Percentiles rank a stretch among this genome's conserved stretches.
phyloP scores from a whole-genome alignment of 495 filamentous ascomycete species.

The Neurospora discreta region DNA sequence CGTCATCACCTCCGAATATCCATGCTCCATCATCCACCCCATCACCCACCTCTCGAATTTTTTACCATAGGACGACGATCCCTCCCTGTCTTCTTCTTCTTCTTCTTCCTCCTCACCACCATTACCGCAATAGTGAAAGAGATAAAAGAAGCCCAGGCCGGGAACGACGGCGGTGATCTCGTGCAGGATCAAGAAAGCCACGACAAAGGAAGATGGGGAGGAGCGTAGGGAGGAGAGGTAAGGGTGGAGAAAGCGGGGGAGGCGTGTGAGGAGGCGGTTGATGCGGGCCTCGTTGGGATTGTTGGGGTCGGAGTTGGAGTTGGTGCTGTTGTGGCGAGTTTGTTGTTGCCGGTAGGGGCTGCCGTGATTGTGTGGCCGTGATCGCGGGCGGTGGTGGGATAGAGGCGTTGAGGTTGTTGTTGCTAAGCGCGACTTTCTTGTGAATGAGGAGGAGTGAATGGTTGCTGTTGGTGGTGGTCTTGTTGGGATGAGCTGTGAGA shows the following conservation, averaged over 20 bases:
- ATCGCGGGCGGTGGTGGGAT: neutral
- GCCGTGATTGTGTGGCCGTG: neutral
- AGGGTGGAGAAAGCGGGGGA: conserved; percentile 44
- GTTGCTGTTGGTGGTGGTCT: neutral
- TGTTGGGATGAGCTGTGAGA: neutral
- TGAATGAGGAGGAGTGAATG: too few relatives aligned
- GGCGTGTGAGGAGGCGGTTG: conserved; percentile 47
- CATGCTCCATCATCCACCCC: conserved; percentile 28
- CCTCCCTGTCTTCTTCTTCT: neutral
- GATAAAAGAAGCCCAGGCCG: conserved; percentile 57
- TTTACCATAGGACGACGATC: neutral
- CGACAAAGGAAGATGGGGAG: conserved; percentile 73
- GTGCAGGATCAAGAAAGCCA: conserved; percentile 81
- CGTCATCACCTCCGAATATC: conserved; percentile 20
- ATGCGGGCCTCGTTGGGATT: conserved; percentile 24
- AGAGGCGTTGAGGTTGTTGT: neutral
- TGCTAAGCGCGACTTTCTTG: neutral
- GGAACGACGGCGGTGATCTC: conserved; percentile 82
- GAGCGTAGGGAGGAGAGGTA: conserved; percentile 57
- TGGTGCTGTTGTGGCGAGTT: neutral
- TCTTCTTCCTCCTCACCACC: too few relatives aligned
- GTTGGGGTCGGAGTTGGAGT: conserved; percentile 1
- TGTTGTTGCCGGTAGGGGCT: neutral
- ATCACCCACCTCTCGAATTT: conserved; percentile 10
- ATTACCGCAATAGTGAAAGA: conserved; percentile 57